These are phyloP conservation scores for Tuber microsphaerosporum DNA, from an alignment of 495 filamentous ascomycete genomes.

Conservation along the genomic window DNA sequence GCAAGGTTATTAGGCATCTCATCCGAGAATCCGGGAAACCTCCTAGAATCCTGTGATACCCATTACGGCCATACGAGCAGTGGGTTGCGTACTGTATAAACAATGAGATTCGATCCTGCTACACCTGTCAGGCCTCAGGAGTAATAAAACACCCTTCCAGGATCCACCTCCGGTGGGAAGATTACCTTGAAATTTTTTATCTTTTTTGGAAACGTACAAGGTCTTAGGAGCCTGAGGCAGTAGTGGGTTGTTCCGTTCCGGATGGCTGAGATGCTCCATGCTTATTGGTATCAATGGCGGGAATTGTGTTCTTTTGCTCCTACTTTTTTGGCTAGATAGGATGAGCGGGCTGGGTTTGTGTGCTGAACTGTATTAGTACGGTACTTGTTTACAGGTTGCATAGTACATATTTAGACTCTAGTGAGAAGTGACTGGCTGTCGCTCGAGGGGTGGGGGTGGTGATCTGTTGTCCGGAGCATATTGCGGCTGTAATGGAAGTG, in stretches of 20 bases:
- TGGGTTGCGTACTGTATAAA: not conserved
- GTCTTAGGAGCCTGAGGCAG: not conserved
- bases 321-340: too few relatives aligned
- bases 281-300: too few relatives aligned
- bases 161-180: not conserved
- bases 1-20: not conserved
- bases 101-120: not conserved
- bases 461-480: too few relatives aligned
- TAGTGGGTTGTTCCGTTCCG: too few relatives aligned
- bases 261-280: too few relatives aligned
- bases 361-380: too few relatives aligned
- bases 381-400: too few relatives aligned
- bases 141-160: not conserved
- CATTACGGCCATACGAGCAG: not conserved
- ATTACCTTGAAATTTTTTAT: not conserved
- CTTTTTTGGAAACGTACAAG: not conserved
- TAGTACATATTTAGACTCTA: not conserved
- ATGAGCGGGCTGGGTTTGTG: too few relatives aligned
- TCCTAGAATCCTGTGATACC: not conserved
- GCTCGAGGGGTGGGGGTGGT: not conserved
- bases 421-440: not conserved
- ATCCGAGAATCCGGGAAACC: not conserved
- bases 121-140: not conserved
- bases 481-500: too few relatives aligned
- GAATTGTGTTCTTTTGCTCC: too few relatives aligned